A percentile compares a stretch with the other conserved stretches of the same genome.
Conservation (phyloP, 2,329 filamentous ascomycete species). For the Fusarium virguliforme region DNA sequence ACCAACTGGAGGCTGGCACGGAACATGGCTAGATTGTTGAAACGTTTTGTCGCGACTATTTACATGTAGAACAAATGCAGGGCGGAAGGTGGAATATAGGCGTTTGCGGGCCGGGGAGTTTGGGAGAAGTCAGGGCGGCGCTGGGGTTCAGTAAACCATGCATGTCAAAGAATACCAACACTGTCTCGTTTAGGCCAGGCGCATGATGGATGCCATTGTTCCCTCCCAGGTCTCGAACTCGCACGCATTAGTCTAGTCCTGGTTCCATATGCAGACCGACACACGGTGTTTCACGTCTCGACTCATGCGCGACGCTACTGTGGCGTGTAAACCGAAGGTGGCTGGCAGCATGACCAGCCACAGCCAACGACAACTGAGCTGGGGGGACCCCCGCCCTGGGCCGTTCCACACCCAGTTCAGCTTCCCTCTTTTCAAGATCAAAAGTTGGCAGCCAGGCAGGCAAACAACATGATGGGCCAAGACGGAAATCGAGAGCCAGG, state of each 20-base stretch:
- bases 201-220: not conserved
- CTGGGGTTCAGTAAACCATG: conserved; percentile 13
- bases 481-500: conserved; percentile 1
- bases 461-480: conserved; percentile 39
- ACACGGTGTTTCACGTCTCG: conserved; percentile 37
- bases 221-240: not conserved
- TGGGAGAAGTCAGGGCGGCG: conserved; percentile 11
- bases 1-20: conserved; percentile 24
- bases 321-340: conserved; percentile 38
- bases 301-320: conserved; percentile 33
- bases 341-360: conserved; percentile 37
- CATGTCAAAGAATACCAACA: conserved; percentile 11
- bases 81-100: conserved; percentile 27
- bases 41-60: conserved; percentile 21
- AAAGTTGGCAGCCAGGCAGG: conserved; percentile 43
- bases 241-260: not conserved
- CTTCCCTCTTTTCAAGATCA: conserved; percentile 42
- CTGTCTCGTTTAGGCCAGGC: conserved; percentile 12
- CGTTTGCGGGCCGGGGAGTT: conserved; percentile 32
- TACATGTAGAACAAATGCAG: conserved; percentile 23
- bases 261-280: conserved; percentile 1
- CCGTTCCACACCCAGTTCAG: conserved; percentile 33
- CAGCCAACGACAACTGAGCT: conserved; percentile 28
- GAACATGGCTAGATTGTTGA: conserved; percentile 31
- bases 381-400: conserved; percentile 25